Evolutionary conservation across 106 monocot genomes (phyloP), one percentile per base, ranked within the genome.

Genomic region (Dioscorea alata): DNA sequence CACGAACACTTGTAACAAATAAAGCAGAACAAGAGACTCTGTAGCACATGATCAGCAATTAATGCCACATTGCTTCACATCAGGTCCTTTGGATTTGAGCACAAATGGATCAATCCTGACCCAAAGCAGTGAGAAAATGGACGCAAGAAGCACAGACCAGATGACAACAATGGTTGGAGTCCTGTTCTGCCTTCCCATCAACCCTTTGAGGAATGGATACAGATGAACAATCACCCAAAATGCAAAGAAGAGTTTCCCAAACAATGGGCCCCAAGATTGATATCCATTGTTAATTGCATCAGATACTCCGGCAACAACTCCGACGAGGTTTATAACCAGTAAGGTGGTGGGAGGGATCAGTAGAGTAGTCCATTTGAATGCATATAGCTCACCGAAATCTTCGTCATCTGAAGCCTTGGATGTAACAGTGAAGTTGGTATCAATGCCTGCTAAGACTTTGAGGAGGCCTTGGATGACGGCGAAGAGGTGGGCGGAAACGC

Each of bases 151-250:
- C 61, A 93, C 74, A 2, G 93, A 93, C 93, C 93, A 93, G 54
- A 93, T 89, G 65, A 93, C 77, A 15, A 93, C 93, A 70, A 93
- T 84, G 21, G 93, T 93, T 2, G 93, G 93, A 8, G 93, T 93
- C 68, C 93, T 75, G 59, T 89, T 93, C 81, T 93, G 93, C 50
- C 89, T 73, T 13, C 93, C 93, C 86, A 93, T 84, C 32, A 93
- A 84, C 35, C 93, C 89, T 80, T 93, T 93, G 58, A 93, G 88
- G 84, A 93, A 93, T 4, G 93, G 93, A 68, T 93, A 93, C 22
- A 93, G 86, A 63, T 93, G 93, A 34, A 89, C 84, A 63, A 93
- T 89, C 48, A 93, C 93, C 93, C 93, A 93, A 69, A 93, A 89
- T 33, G 93, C 71, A 72, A 89, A 93, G 76, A 93, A 93, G 15